Evolutionary conservation across 495 filamentous ascomycete species (phyloP).

Genomic region (Daldinia decipiens): DNA sequence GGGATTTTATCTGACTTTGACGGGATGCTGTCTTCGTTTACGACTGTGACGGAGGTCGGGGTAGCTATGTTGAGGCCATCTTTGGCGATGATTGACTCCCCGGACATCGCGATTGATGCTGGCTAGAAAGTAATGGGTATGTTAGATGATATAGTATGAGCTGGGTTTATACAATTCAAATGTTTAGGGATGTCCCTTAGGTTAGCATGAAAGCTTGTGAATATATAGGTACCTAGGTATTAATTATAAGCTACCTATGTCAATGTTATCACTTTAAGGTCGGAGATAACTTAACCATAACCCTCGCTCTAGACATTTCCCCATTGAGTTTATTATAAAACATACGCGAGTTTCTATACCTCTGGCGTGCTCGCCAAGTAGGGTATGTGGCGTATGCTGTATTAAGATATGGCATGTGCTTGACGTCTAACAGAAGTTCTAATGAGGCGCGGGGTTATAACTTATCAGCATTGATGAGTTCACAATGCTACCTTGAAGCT

Average conservation of each 20-base stretch:
- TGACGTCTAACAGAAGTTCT: not conserved
- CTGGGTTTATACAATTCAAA: not conserved
- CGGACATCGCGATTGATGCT: constrained; percentile 18
- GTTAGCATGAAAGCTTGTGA: not conserved
- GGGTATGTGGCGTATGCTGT: not conserved
- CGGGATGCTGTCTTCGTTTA: not conserved
- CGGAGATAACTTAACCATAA: constrained; percentile 1
- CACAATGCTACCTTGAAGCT: constrained; percentile 18
- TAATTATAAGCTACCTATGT: not conserved
- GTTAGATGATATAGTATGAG: too few relatives aligned
- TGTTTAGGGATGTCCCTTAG: not conserved
- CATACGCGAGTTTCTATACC: constrained; percentile 13
- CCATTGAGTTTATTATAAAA: not conserved
- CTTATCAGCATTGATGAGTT: not conserved
- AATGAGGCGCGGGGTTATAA: constrained; percentile 19
- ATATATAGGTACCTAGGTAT: too few relatives aligned
- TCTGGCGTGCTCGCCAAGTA: constrained; percentile 18
- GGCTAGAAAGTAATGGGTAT: not conserved
- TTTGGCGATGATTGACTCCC: constrained; percentile 9
- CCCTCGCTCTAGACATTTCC: not conserved
- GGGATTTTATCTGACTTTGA: not conserved
- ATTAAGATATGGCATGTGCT: not conserved
- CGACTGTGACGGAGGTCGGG: constrained; percentile 3
- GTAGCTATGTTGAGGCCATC: constrained; percentile 11
- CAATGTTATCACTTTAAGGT: not conserved